These are phyloP conservation scores for Phytophthora sansomeana DNA, from an alignment of 352 stramenopile species.

Conservation along the genomic window DNA sequence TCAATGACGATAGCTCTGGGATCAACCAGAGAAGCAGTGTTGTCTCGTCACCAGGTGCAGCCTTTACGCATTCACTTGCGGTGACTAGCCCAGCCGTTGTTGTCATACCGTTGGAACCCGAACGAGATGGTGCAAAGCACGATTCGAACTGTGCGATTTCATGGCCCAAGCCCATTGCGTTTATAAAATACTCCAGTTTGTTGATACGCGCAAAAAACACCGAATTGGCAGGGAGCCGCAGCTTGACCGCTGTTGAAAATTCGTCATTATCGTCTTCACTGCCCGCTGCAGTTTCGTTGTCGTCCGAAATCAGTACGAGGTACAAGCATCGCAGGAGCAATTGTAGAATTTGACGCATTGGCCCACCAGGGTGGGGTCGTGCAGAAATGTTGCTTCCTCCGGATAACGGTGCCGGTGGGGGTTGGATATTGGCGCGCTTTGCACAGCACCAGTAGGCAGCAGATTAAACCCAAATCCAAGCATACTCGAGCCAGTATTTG, in stretches of 20 bases:
- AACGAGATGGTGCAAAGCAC: conserved; percentile 70
- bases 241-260: conserved; percentile 33
- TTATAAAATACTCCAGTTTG: conserved; percentile 89
- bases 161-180: conserved; percentile 77
- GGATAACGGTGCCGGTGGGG: conserved; percentile 25
- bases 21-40: conserved; percentile 82
- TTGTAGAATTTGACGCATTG: conserved; percentile 86
- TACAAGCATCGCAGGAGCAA: conserved; percentile 81
- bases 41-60: conserved; percentile 76
- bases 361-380: conserved; percentile 74
- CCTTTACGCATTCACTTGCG: conserved; percentile 65
- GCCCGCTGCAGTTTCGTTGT: conserved; percentile 30
- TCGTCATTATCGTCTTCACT: conserved; percentile 40
- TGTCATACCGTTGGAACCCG: conserved; percentile 48
- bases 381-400: conserved; percentile 57
- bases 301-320: conserved; percentile 67
- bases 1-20: conserved; percentile 72
- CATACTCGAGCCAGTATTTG: conserved; percentile 40
- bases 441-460: conserved; percentile 38
- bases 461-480: conserved; percentile 71
- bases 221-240: conserved; percentile 58
- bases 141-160: conserved; percentile 79
- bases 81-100: conserved; percentile 57
- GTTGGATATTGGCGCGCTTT: conserved; percentile 21
- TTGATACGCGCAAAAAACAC: conserved; percentile 82